Percentiles rank a stretch among this genome's conserved stretches.
Evolutionary conservation across 805 yeast species (phyloP).

Genomic region (Wickerhamomyces bisporus): DNA sequence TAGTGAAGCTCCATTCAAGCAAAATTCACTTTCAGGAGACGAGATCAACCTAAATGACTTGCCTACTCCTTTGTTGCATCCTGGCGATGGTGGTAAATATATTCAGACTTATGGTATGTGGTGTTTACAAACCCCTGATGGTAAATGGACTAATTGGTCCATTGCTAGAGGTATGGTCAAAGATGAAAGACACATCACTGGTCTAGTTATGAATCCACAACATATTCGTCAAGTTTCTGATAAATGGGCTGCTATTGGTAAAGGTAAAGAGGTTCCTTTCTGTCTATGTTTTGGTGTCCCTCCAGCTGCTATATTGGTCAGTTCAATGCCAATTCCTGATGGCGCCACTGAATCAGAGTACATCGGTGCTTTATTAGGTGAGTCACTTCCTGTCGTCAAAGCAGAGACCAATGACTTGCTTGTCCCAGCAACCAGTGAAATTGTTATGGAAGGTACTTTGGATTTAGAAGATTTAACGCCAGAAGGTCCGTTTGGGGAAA

Average conservation of each 20-base stretch:
- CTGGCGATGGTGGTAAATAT: slow-evolving; percentile 24
- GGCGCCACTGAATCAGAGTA: slow-evolving; percentile 21
- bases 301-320: slow-evolving; percentile 25
- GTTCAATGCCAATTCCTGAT: slow-evolving; percentile 7
- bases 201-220: slow-evolving; percentile 25
- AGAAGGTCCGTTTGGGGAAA: slow-evolving; percentile 29
- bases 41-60: slow-evolving; percentile 16
- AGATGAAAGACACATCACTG: slow-evolving; percentile 22
- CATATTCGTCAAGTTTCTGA: slow-evolving; percentile 24
- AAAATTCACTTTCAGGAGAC: slow-evolving; percentile 17
- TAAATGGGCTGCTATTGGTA: slow-evolving; percentile 3
- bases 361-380: slow-evolving; percentile 25
- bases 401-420: slow-evolving; percentile 21
- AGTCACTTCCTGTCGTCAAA: slow-evolving; percentile 22
- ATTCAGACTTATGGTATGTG: slow-evolving; percentile 27
- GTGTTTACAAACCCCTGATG: slow-evolving; percentile 24
- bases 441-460: slow-evolving; percentile 24
- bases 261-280: slow-evolving; percentile 21
- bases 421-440: slow-evolving; percentile 24
- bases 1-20: slow-evolving; percentile 18
- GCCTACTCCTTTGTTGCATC: slow-evolving; percentile 23
- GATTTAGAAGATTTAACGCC: slow-evolving; percentile 11
- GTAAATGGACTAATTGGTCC: slow-evolving; percentile 26
- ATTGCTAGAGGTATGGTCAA: slow-evolving; percentile 25
- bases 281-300: slow-evolving; percentile 26